Evolutionary conservation across 805 yeast species (phyloP), one percentile per base, ranked within the genome.

Genomic region (Pichia occidentalis): DNA sequence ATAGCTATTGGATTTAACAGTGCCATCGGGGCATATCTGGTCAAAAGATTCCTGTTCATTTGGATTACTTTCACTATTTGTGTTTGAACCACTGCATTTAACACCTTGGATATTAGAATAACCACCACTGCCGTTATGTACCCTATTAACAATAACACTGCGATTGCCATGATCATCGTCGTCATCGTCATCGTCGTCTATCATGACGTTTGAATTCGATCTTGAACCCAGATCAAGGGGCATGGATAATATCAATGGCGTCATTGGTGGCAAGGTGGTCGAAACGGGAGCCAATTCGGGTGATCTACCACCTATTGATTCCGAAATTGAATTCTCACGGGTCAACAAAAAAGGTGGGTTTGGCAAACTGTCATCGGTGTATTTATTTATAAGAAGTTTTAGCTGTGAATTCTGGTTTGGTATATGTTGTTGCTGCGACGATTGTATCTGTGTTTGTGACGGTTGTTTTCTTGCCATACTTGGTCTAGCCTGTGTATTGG

Each of bases 221-320:
- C 44, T 32, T 12, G 36, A 32, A 3, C 30, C 26, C 1, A 39
- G 11, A 19, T 46, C 55, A 2, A 35, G 26, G 4, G 59, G 49
- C 19, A 55, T 45, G 4, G 60, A 52, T 24, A 60, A 43, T 24
- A 46, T 49, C 16, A 61, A 40, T 8, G 66, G 66, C 3, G 66
- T 61, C 64, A 61, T 60, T 24, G 65, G 63, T 0, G 65, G 64
- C 25, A 58, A 31, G n/a, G 53, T 48, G 9, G 61, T 41, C 0
- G 63, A 57, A 14, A 59, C 57, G 1, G 66, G 66, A 16, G 50
- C 44, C 14, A 61, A 52, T 12, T 56, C 57, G 7, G 66, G 66
- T 5, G 66, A 61, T 28, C 48, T 50, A 34, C 52, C 58, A 28
- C 55, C 61, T 24, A 49, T 44, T 7, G 57, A 58, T 38, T 46